A percentile compares a stretch with the other conserved stretches of the same genome.
These are phyloP conservation scores for Letharia columbiana DNA, from an alignment of 495 filamentous ascomycete species.

Conservation along the genomic window DNA sequence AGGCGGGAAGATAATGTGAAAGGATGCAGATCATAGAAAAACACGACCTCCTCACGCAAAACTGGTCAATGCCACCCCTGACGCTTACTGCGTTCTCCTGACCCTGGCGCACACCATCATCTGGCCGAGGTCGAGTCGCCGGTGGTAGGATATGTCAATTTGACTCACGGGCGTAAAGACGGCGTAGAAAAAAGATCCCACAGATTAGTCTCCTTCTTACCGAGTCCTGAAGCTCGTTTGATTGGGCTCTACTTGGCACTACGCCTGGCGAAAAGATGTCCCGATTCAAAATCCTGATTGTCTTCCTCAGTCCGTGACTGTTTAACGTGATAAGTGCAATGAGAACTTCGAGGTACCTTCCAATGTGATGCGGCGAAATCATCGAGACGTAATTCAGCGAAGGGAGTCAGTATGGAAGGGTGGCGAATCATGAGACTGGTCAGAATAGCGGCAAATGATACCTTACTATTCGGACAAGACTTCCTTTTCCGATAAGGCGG, in stretches of 20 bases:
- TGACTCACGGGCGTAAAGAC: not conserved
- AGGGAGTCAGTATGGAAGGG: not conserved
- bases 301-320: not conserved
- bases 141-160: not conserved
- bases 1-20: not conserved
- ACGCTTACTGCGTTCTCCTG: not conserved
- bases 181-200: not conserved
- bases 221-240: not conserved
- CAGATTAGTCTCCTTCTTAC: not conserved
- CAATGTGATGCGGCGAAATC: not conserved
- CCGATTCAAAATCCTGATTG: not conserved
- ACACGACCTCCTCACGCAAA: not conserved
- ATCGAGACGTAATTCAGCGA: too few species aligned
- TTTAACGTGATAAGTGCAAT: not conserved
- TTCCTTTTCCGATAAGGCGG: slow-evolving; percentile 1
- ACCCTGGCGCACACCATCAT: not conserved
- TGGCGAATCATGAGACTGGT: not conserved
- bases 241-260: not conserved
- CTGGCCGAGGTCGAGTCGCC: not conserved
- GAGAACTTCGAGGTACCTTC: not conserved
- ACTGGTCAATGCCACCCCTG: not conserved
- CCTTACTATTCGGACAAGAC: not conserved
- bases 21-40: not conserved
- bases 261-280: not conserved
- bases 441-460: not conserved